Conservation (phyloP, 768 basidiomycete genomes). For the Auriscalpium vulgare region DNA sequence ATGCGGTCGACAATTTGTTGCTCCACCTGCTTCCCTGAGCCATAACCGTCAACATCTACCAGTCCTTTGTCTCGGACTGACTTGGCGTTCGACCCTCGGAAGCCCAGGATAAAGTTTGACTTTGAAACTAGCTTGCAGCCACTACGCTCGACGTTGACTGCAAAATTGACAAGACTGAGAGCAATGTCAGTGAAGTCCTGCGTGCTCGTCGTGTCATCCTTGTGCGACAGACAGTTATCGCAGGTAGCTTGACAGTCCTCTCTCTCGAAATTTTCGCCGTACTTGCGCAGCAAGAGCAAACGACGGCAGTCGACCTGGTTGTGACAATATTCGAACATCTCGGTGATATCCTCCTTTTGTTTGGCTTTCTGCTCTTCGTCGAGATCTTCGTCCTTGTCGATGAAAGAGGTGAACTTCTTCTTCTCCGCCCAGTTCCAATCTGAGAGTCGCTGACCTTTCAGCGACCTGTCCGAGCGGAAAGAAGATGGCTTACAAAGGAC, state of each 20-base stretch:
- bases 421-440: no score
- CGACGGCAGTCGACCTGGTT: slow-evolving; percentile 86
- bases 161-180: slow-evolving; percentile 24
- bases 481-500: slow-evolving; percentile 59
- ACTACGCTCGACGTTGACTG: slow-evolving; percentile 3
- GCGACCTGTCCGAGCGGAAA: no score
- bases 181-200: slow-evolving; percentile 25
- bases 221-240: slow-evolving; percentile 66
- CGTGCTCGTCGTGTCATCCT: slow-evolving; percentile 59
- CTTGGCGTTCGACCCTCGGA: slow-evolving; percentile 9
- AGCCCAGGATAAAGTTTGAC: slow-evolving; percentile 2
- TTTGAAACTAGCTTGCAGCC: slow-evolving; percentile 6
- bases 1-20: slow-evolving; percentile 4
- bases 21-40: slow-evolving; percentile 1
- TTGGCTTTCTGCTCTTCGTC: slow-evolving; percentile 52
- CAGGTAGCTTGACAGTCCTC: slow-evolving; percentile 61
- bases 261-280: slow-evolving; percentile 72
- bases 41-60: slow-evolving; percentile 1
- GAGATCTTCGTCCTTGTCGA: slow-evolving; percentile 38
- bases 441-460: no score
- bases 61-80: slow-evolving; percentile 1
- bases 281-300: slow-evolving; percentile 80
- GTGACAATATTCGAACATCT: slow-evolving; percentile 72
- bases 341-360: slow-evolving; percentile 53
- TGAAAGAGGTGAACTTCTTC: slow-evolving; percentile 26